These are phyloP conservation scores for Hansenula sp. DNA, from an alignment of 1,139 yeast species.

Conservation along the genomic window DNA sequence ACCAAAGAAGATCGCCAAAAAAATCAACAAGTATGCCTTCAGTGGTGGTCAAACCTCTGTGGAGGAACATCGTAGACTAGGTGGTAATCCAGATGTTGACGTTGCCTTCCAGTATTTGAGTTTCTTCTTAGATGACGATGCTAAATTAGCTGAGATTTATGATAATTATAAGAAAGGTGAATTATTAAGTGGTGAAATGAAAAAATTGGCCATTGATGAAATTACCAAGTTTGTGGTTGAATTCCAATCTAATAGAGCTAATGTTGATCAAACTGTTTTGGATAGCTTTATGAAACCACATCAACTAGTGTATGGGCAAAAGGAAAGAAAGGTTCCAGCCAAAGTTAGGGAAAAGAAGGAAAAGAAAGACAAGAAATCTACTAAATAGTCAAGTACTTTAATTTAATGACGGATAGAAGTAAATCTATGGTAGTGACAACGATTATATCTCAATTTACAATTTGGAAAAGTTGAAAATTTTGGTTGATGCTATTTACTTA, in stretches of 20 bases:
- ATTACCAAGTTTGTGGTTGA: constrained; percentile 73
- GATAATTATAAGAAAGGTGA: constrained; percentile 76
- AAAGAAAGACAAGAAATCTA: constrained; percentile 11
- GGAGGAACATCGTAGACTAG: constrained; percentile 85
- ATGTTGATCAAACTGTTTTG: constrained; percentile 63
- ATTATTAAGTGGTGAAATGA: constrained; percentile 88
- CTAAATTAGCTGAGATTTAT: constrained; percentile 57
- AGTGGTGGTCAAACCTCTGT: constrained; percentile 88
- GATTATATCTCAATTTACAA: too few species aligned
- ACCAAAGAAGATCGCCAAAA: constrained; percentile 85
- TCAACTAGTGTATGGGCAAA: constrained; percentile 68
- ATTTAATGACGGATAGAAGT: neutral
- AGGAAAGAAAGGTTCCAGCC: constrained; percentile 66
- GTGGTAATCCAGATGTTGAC: constrained; percentile 95
- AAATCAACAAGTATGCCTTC: constrained; percentile 94
- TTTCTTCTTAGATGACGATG: constrained; percentile 88
- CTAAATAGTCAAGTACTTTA: constrained; percentile 2
- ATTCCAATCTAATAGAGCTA: constrained; percentile 76
- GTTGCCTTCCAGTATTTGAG: constrained; percentile 92
- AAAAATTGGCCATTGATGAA: constrained; percentile 77
- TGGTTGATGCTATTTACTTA: too few species aligned
- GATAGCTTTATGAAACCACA: constrained; percentile 82
- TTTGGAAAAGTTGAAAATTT: neutral
- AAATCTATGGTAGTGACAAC: too few species aligned
- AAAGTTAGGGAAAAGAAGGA: constrained; percentile 43